phyloP scores from a whole-genome alignment of 116 monocot genomes.

The Thalassia testudinum region DNA sequence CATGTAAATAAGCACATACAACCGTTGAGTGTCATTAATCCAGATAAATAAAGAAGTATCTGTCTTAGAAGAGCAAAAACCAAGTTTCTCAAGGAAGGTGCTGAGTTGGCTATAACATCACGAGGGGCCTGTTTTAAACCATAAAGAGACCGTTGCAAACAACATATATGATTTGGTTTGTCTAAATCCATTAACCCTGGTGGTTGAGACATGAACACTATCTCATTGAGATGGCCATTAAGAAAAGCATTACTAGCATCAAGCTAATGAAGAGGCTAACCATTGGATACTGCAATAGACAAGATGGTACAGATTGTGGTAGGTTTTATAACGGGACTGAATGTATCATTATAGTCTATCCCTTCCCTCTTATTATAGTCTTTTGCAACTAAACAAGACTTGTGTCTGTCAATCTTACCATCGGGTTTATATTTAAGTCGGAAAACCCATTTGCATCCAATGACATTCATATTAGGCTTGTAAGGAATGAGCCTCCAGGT shows the following conservation, averaged over 20 bases:
- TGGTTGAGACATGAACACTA: neutral
- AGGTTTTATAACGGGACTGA: neutral
- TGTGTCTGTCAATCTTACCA: neutral
- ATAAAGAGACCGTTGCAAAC: neutral
- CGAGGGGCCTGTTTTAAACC: slow-evolving; percentile 6
- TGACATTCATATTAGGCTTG: too few species aligned
- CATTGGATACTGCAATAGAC: neutral
- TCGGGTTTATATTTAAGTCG: neutral
- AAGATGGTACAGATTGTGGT: neutral
- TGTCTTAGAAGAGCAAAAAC: neutral
- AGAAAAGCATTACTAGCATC: neutral
- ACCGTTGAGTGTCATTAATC: neutral
- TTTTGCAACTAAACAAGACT: neutral
- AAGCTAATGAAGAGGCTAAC: neutral
- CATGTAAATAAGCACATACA: slow-evolving; percentile 1
- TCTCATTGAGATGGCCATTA: neutral
- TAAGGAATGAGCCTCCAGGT: neutral
- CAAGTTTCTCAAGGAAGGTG: neutral
- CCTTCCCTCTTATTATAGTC: neutral
- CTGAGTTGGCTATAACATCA: neutral
- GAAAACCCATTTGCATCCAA: too few species aligned
- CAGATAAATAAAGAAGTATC: neutral
- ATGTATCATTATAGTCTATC: neutral
- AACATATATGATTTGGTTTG: neutral
- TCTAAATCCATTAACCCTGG: neutral